Conservation (phyloP, 257 asterid genomes). For the Nicotiana tomentosiformis region DNA sequence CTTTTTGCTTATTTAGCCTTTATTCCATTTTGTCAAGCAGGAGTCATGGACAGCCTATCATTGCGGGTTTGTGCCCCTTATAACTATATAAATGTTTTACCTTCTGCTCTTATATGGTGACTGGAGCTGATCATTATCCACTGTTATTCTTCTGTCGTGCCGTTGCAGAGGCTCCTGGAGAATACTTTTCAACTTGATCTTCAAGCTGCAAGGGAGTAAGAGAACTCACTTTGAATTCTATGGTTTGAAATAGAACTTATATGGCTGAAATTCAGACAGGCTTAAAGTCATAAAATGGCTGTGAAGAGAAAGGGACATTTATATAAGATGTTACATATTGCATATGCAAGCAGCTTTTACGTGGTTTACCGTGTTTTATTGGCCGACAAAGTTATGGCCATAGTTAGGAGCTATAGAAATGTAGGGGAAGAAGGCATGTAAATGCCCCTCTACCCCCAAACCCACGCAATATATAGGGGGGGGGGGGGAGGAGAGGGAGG, state of each 20-base stretch:
- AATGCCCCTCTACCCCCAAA: neutral
- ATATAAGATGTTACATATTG: neutral
- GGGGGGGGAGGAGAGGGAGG: neutral
- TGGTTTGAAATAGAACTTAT: neutral
- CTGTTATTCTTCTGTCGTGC: slow-evolving; percentile 2
- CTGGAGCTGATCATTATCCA: neutral
- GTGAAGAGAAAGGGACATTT: neutral
- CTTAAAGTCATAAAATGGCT: neutral
- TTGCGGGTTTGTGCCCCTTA: slow-evolving; percentile 48
- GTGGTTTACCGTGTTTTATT: neutral
- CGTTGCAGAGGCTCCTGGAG: slow-evolving; percentile 81
- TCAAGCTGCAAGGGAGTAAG: slow-evolving; percentile 87
- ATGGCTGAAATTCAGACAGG: neutral
- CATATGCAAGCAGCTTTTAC: neutral
- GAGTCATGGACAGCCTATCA: slow-evolving; percentile 78
- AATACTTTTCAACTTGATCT: slow-evolving; percentile 82
- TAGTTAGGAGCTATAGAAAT: neutral
- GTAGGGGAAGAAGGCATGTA: neutral
- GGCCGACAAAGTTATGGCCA: neutral
- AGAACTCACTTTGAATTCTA: neutral
- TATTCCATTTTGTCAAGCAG: slow-evolving; percentile 84
- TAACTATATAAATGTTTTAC: neutral
- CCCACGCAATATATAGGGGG: neutral
- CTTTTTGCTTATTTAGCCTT: slow-evolving; percentile 71
- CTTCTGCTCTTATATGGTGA: slow-evolving; percentile 5